Evolutionary conservation across 805 yeast species (phyloP), one percentile per base, ranked within the genome.

Genomic region (Starmerella apicola): DNA sequence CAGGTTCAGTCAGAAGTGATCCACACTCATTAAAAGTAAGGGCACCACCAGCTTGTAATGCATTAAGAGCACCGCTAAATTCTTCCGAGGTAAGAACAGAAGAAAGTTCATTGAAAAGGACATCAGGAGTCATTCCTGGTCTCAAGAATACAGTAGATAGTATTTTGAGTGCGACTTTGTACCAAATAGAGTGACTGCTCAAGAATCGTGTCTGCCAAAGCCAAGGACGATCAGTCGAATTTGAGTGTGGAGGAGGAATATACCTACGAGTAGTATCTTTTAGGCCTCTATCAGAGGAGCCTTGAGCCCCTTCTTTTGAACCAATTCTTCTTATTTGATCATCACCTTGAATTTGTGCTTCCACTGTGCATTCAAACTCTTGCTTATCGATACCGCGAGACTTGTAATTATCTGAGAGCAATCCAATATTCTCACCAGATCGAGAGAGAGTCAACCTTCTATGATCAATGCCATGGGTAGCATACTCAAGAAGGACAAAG

Each of bases 321-420:
- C n/a, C n/a, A n/a, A n/a, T n/a, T n/a, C n/a, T n/a, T n/a, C n/a
- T 12, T n/a, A 12, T 25, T 25, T n/a, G n/a, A n/a, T n/a, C n/a
- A 23, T 8, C 21, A 5, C 27, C 4, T 12, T 23, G 31, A 40
- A 32, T 12, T 36, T 37, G 2, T 41, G 19, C 4, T 44, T n/a
- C n/a, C n/a, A n/a, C n/a, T n/a, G n/a, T 37, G n/a, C 46, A 40
- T 23, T 43, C 47, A 27, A 44, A 44, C 16, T 37, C 48, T 10
- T 44, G 42, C 22, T 45, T 45, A 45, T 82, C 93, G 30, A 81
- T 70, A 16, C 73, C 64, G 45, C 95, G 69, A 1, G 95, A 80
- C 29, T 78, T 79, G 54, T 85, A 86, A 34, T 39, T 39, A 7
- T 17, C 20, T 2, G 39, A 23, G 2, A 46, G 22, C 29, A 40